These are phyloP conservation scores for Styphnolobium japonicum DNA, from an alignment of 306 rosid species.

Conservation along the genomic window DNA sequence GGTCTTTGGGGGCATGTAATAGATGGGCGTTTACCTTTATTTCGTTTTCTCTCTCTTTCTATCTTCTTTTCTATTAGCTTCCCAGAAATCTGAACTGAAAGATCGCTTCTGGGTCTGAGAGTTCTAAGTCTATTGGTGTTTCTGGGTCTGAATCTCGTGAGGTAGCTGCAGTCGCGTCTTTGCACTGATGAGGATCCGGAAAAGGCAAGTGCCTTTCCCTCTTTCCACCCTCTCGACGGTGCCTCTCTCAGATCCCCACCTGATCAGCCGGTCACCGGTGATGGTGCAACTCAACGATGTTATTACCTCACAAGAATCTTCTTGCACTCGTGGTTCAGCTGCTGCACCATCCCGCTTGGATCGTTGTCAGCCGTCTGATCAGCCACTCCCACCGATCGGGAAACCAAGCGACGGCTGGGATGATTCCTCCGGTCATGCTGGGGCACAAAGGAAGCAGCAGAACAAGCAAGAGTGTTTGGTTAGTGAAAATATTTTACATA, in stretches of 20 bases:
- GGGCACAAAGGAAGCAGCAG: conserved; percentile 8
- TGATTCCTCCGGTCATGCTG: conserved; percentile 6
- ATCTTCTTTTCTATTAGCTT: background rate
- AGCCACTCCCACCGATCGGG: conserved; percentile 37
- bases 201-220: conserved; percentile 57
- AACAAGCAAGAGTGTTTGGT: conserved; percentile 41
- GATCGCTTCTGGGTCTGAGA: conserved; percentile 35
- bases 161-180: background rate
- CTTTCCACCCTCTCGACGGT: conserved; percentile 52
- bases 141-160: background rate
- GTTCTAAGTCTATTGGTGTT: background rate
- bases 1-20: conserved; percentile 5
- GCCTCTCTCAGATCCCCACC: conserved; percentile 77
- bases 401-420: conserved; percentile 29
- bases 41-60: background rate
- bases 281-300: conserved; percentile 58
- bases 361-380: conserved; percentile 51
- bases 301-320: conserved; percentile 14
- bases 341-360: conserved; percentile 13
- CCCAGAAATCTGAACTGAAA: conserved; percentile 30
- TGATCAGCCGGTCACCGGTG: conserved; percentile 49
- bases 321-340: conserved; percentile 22
- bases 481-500: conserved; percentile 32
- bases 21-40: conserved; percentile 16
- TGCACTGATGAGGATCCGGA: conserved; percentile 82